A percentile compares a stretch with the other conserved stretches of the same genome.
phyloP scores from a whole-genome alignment of 2,329 filamentous ascomycete species.

The Beauveria asiatica region DNA sequence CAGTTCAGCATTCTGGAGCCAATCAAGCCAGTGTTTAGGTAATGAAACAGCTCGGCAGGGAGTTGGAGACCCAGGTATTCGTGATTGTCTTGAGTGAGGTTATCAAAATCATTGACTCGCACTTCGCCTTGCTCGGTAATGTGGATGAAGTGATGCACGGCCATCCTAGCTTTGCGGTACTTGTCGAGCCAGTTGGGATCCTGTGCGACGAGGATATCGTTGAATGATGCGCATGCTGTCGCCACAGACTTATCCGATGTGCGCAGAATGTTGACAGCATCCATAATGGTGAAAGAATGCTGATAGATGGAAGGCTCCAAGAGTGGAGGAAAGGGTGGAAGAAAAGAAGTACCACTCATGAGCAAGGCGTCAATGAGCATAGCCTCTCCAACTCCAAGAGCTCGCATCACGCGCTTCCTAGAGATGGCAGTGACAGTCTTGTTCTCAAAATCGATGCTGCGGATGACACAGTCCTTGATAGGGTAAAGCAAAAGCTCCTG shows the following conservation, averaged over 20 bases:
- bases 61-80: conserved; percentile 86
- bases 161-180: conserved; percentile 78
- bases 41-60: conserved; percentile 83
- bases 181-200: conserved; percentile 73
- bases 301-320: conserved; percentile 48
- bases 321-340: conserved; percentile 71
- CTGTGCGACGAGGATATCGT: conserved; percentile 65
- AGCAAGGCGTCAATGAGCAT: conserved; percentile 79
- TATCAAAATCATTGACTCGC: conserved; percentile 62
- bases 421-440: conserved; percentile 53
- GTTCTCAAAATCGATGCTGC: conserved; percentile 57
- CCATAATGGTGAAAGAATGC: conserved; percentile 56
- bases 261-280: conserved; percentile 69
- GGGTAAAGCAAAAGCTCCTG: conserved; percentile 82
- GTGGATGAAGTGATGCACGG: conserved; percentile 79
- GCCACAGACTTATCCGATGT: conserved; percentile 61
- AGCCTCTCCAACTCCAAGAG: conserved; percentile 56
- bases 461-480: conserved; percentile 65
- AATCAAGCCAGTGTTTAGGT: conserved; percentile 76
- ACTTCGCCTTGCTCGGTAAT: conserved; percentile 71
- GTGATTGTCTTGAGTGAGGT: conserved; percentile 74
- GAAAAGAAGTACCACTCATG: conserved; percentile 73
- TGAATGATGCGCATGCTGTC: conserved; percentile 65
- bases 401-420: conserved; percentile 62
- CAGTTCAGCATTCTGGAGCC: conserved; percentile 71